These are phyloP conservation scores for Backusella parvicylindrica DNA, from an alignment of 192 early-diverging fungal species.

Conservation along the genomic window DNA sequence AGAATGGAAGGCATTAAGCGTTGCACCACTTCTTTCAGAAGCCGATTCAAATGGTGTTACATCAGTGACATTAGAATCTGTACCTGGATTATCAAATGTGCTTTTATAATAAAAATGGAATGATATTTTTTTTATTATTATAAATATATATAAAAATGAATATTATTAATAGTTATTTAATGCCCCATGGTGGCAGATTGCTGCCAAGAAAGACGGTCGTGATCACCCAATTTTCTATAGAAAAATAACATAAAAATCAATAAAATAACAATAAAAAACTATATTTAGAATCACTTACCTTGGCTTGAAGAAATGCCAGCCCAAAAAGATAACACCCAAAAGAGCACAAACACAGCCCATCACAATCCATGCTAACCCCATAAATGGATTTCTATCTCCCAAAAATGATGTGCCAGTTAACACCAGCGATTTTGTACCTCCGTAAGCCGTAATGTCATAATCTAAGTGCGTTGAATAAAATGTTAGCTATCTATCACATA, in stretches of 20 bases:
- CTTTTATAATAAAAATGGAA: neutral
- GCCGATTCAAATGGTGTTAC: slow-evolving; percentile 58
- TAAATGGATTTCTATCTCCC: slow-evolving; percentile 95
- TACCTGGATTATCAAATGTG: slow-evolving; percentile 10
- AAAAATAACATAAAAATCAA: neutral
- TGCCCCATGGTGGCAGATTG: slow-evolving; percentile 1
- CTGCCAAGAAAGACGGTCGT: slow-evolving; percentile 94
- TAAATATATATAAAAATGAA: neutral
- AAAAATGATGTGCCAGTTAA: slow-evolving; percentile 92
- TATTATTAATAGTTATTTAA: neutral
- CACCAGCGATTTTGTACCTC: slow-evolving; percentile 94
- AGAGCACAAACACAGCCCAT: slow-evolving; percentile 90
- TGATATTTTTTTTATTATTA: neutral
- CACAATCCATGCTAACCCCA: slow-evolving; percentile 92
- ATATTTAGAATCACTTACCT: slow-evolving; percentile 45
- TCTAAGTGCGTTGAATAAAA: slow-evolving; percentile 39
- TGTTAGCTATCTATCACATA: slow-evolving; percentile 4
- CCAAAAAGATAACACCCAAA: slow-evolving; percentile 84
- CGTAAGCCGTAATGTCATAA: slow-evolving; percentile 82
- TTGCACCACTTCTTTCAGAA: slow-evolving; percentile 75
- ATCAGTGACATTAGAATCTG: slow-evolving; percentile 30
- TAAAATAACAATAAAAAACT: neutral
- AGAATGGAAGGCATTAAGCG: slow-evolving; percentile 71
- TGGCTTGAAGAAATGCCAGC: slow-evolving; percentile 91
- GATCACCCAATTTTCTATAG: slow-evolving; percentile 89